Base-by-base conservation (phyloP, 169 alveolate species). In the Plasmodium yoelii region DNA sequence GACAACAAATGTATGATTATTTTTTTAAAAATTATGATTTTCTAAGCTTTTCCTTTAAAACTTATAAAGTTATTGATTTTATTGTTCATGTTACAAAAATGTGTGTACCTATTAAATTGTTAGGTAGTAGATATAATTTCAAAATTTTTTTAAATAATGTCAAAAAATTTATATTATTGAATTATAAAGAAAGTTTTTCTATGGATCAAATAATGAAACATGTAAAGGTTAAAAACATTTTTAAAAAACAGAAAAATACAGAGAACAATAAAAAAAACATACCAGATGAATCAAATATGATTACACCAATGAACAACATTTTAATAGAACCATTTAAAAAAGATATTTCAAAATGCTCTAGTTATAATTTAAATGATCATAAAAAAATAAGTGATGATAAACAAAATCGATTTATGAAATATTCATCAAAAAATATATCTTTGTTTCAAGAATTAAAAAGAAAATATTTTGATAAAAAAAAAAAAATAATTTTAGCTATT, bases 11-110 rank as follows among this genome's bases (percentile, higher is more conserved):
- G 22, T 86, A 86, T 47, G 91, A 86, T 44, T 51, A 26, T 28
- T 86, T 86, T 86, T 86, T 86, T 70, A 86, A 86, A 86, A 86
- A 86, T 53, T 86, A 18, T 65, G 67, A 86, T 49, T 86, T 86
- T 55, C 67, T 70, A 46, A 28, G 68, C 1, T 86, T 86, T 71
- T 86, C 91, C 26, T 59, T 86, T 18, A 71, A 71, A 47, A 70
- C 91, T 1, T 59, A 64, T 39, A 26, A 86, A 15, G 74, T 86
- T 18, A 70, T 86, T 10, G 51, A 86, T 28, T 86, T 86, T 73
- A 18, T 86, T 15, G 91, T 86, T 0, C 46, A 70, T 69, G 39
- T 71, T 10, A 86, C 70, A 10, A 86, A 86, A 55, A 86, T 70
- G 71, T 86, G 91, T 86, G 80, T 86, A 39, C 91, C 91, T 59